Evolutionary conservation across 208 protist species (phyloP), one percentile per base, ranked within the genome.

Genomic region (Naegleria lovaniensis): DNA sequence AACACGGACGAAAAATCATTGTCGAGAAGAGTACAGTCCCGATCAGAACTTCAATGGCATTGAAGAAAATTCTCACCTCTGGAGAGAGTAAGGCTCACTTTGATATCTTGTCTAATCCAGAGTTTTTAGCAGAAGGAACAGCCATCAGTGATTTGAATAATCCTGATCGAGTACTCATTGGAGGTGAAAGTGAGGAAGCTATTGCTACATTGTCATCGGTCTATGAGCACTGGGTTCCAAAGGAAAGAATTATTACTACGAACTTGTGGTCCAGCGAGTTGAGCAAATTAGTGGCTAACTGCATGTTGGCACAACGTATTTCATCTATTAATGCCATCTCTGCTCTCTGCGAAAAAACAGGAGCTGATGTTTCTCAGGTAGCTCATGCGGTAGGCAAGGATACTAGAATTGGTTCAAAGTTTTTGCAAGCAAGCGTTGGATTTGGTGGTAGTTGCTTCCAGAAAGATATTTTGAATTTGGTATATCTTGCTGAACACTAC

Each of bases 391-490:
- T 98, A 51, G 94, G 96, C 39, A 92, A 87, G 5, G 98, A 99
- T 94, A 93, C 85, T 22, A 96, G 98, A 89, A 98, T 99, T 76
- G 98, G 98, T 3, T 22, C 91, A 25, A 94, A 96, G 51, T 99
- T 99, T 92, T 93, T 99, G 15, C 96, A 97, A 89, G 95, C 97
- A 16, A 96, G 94, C 43, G 95, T 97, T 36, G 96, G 96, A 33
- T 98, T 98, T 92, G 97, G 97, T 55, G 97, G 98, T 43, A 97
- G 95, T 59, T 99, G 98, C 94, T 99, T 99, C 93, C 96, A 98
- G 94, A 99, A 99, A 93, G 98, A 99, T 94, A 96, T 99, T 91
- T 95, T 98, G 39, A 98, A 98, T 93, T 94, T 99, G 19, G 96
- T 99, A 29, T 99, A 99, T 94, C 93, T 99, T 29, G 98, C 95